These are phyloP conservation scores for Monosporozyma unispora DNA, from an alignment of 805 yeast species.

Conservation along the genomic window DNA sequence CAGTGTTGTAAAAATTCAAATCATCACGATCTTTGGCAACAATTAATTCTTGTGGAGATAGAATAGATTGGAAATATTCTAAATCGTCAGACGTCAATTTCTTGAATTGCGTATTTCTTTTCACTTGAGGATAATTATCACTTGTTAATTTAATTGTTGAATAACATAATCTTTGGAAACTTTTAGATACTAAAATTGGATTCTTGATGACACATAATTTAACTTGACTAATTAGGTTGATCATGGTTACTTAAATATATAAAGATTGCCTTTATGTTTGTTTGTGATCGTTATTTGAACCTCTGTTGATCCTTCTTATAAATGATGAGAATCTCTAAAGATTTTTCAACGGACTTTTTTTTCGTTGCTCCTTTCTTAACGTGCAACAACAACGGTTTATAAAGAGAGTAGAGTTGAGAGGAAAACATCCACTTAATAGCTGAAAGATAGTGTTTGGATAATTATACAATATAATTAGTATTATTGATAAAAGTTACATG, in stretches of 20 bases:
- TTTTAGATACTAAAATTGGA: not conserved
- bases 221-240: not conserved
- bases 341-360: not conserved
- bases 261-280: not conserved
- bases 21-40: constrained; percentile 50
- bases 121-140: constrained; percentile 55
- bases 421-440: not conserved
- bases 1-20: constrained; percentile 68
- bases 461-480: too few relatives aligned
- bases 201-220: not conserved
- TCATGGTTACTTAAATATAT: not conserved
- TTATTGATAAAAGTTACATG: too few relatives aligned
- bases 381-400: not conserved
- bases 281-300: not conserved
- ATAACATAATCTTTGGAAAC: not conserved
- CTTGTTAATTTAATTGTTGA: constrained; percentile 42
- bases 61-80: constrained; percentile 47
- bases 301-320: not conserved
- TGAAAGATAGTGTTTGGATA: too few relatives aligned
- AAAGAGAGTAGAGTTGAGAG: not conserved
- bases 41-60: constrained; percentile 40
- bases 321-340: not conserved
- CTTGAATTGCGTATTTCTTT: constrained; percentile 44
- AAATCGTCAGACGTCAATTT: constrained; percentile 49
- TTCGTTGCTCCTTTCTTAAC: not conserved